Evolutionary conservation across 1,284 basidiomycete genomes (phyloP).

Genomic region (Rhizoctonia solani): DNA sequence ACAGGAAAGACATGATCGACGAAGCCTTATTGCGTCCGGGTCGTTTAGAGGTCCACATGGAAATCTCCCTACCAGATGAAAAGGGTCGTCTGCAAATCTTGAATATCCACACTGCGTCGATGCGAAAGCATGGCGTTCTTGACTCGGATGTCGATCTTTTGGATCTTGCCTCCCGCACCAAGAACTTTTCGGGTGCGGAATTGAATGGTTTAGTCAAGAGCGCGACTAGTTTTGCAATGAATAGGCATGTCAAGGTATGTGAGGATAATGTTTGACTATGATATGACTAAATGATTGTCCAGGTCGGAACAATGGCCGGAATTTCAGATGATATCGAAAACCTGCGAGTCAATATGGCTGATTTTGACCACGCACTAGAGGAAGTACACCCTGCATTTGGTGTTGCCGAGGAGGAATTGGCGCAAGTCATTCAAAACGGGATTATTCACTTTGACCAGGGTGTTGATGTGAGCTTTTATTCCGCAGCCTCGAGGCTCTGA

Average conservation of each 20-base stretch:
- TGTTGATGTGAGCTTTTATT: conserved; percentile 65
- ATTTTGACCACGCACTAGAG: conserved; percentile 91
- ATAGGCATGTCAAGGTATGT: conserved; percentile 81
- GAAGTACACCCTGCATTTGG: conserved; percentile 98
- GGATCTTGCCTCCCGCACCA: conserved; percentile 85
- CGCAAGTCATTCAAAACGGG: conserved; percentile 93
- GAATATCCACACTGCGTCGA: conserved; percentile 93
- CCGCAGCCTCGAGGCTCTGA: neutral
- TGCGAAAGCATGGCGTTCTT: conserved; percentile 92
- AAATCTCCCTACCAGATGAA: conserved; percentile 97
- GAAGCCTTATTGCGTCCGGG: conserved; percentile 97
- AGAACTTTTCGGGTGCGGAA: conserved; percentile 99
- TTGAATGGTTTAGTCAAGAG: conserved; percentile 96
- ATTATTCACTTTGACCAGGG: conserved; percentile 87
- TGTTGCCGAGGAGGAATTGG: conserved; percentile 95
- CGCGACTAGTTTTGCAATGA: conserved; percentile 97
- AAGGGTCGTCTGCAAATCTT: conserved; percentile 92
- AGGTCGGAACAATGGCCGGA: conserved; percentile 94
- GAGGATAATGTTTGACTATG: neutral
- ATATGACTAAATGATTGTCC: conserved; percentile 15
- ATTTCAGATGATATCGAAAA: conserved; percentile 95
- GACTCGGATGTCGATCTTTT: conserved; percentile 81
- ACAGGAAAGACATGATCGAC: conserved; percentile 98
- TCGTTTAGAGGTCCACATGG: conserved; percentile 99
- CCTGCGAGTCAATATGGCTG: conserved; percentile 82